Base-by-base conservation (phyloP, 2,329 filamentous ascomycete species). In the Sphaceloma murrayae region DNA sequence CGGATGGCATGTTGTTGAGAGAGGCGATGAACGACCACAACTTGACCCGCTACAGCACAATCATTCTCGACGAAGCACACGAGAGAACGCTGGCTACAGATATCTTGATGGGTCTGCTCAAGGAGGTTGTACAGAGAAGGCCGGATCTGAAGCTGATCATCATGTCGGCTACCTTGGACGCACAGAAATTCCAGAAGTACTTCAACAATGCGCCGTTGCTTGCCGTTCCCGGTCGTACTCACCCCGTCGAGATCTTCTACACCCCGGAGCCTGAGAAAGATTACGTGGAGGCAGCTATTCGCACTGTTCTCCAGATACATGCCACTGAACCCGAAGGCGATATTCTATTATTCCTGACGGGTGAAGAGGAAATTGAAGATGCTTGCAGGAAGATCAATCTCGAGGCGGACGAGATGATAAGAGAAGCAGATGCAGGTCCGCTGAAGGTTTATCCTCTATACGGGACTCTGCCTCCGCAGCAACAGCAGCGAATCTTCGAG, bases 301-400 rank as follows among this genome's bases (percentile, higher is more conserved):
- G 91, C 48, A 98, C 91, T 1, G 91, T 98, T 31, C 71, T 98
- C 33, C 91, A 98, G 65, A 98, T 98, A 47, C 91, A 98, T 62
- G 87, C 87, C 5, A 85, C 82, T 0, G 91, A 98, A 63, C 75
- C 77, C 1, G 87, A 96, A 60, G 91, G 91, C 47, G 91, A 98
- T 59, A 84, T 98, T 33, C 65, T 98, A 46, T 69, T 98, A 9
- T 98, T 98, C 72, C 69, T 98, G 62, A 98, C 91, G 2, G 91
- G 91, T 63, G 91, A 98, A 62, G 91, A 98, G 60, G 91, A 98
- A 62, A 98, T 98, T 58, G 91, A 98, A 65, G 91, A 98, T 60
- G 86, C 89, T 4, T 87, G 85, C 57, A 77, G 88, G 49, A 94
- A 96, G 63, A 94, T 98, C 57, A 76, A 73, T 19, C 72, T 96